Evolutionary conservation across 495 filamentous ascomycete species (phyloP).

Genomic region (Saxophila tyrrhenica): DNA sequence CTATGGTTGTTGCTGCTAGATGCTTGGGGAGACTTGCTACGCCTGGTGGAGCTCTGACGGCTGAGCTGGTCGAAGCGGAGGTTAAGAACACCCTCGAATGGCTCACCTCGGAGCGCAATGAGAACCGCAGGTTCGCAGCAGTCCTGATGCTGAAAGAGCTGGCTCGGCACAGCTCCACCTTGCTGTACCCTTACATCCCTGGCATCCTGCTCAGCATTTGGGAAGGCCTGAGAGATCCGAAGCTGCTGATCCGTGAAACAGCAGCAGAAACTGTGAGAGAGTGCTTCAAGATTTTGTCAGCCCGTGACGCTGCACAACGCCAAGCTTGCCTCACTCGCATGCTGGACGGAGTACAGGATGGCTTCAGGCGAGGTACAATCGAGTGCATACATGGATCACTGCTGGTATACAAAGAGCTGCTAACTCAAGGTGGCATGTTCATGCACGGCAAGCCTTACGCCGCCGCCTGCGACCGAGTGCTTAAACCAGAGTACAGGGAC

Average conservation of each 20-base stretch:
- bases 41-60: conserved; percentile 87
- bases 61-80: conserved; percentile 92
- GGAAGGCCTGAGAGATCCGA: conserved; percentile 81
- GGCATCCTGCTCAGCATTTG: conserved; percentile 90
- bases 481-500: conserved; percentile 62
- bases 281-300: conserved; percentile 85
- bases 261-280: conserved; percentile 82
- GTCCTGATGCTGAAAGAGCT: conserved; percentile 84
- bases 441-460: conserved; percentile 68
- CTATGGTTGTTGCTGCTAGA: conserved; percentile 76
- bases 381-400: conserved; percentile 88
- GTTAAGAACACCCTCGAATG: conserved; percentile 90
- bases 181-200: conserved; percentile 83
- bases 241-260: conserved; percentile 81
- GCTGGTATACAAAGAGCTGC: conserved; percentile 77
- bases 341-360: conserved; percentile 66
- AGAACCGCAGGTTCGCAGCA: conserved; percentile 81
- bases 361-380: conserved; percentile 64
- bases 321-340: conserved; percentile 79
- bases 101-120: conserved; percentile 88
- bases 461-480: conserved; percentile 82
- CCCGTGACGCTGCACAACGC: conserved; percentile 74
- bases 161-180: conserved; percentile 77
- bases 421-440: conserved; percentile 93
- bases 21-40: conserved; percentile 80